Conservation (phyloP, 2,329 filamentous ascomycete genomes). For the Pseudopyricularia cyperi region DNA sequence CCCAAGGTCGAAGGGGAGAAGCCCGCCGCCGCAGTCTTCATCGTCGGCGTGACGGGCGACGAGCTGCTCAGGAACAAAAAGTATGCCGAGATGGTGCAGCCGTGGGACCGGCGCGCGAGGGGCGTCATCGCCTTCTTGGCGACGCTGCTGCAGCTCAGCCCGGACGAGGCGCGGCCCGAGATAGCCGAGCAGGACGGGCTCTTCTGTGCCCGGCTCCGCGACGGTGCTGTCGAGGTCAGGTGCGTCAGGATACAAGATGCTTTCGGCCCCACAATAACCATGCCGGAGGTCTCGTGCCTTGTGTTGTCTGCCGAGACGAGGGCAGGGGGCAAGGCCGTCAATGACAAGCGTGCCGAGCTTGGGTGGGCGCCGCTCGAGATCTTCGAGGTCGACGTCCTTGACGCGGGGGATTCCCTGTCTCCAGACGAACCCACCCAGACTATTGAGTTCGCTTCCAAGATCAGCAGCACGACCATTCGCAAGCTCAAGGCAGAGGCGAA, state of each 20-base stretch:
- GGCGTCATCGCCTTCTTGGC: slow-evolving; percentile 61
- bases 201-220: slow-evolving; percentile 43
- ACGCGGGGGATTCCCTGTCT: slow-evolving; percentile 28
- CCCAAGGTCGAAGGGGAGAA: not conserved
- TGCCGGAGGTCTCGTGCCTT: slow-evolving; percentile 64
- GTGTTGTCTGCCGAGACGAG: slow-evolving; percentile 84
- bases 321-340: slow-evolving; percentile 71
- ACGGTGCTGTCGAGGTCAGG: slow-evolving; percentile 51
- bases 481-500: slow-evolving; percentile 25
- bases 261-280: slow-evolving; percentile 81
- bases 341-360: slow-evolving; percentile 62
- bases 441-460: slow-evolving; percentile 65
- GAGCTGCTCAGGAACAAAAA: slow-evolving; percentile 82
- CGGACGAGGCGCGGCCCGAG: slow-evolving; percentile 28
- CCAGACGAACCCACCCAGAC: slow-evolving; percentile 17
- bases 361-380: slow-evolving; percentile 67
- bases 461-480: slow-evolving; percentile 82
- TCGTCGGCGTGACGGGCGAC: slow-evolving; percentile 82
- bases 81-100: slow-evolving; percentile 65
- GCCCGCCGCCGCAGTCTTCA: slow-evolving; percentile 37
- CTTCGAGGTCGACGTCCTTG: slow-evolving; percentile 82
- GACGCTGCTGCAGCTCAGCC: slow-evolving; percentile 37
- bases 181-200: slow-evolving; percentile 24
- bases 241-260: slow-evolving; percentile 79
- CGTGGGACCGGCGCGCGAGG: slow-evolving; percentile 63